Conservation (phyloP, 768 basidiomycete genomes). For the Leccinellum luteum region DNA sequence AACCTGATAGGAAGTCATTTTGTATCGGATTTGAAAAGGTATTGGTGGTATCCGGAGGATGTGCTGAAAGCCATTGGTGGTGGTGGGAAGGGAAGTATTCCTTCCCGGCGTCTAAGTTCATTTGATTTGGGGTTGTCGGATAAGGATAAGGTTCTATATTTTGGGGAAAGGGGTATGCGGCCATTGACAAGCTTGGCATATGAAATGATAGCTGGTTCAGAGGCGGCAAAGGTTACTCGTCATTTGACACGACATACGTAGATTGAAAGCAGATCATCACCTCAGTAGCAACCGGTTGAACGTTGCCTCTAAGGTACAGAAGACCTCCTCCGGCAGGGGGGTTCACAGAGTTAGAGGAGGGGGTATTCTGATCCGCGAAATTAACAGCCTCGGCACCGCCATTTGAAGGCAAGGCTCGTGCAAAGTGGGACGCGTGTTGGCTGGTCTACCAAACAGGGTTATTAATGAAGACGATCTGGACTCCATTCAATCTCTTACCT, state of each 20-base stretch:
- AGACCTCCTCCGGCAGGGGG: neutral
- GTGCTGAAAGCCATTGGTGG: neutral
- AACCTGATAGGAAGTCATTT: neutral
- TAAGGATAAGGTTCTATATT: neutral
- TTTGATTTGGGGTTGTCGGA: neutral
- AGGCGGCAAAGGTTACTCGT: neutral
- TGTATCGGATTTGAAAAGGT: neutral
- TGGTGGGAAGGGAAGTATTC: neutral
- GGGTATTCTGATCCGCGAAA: neutral
- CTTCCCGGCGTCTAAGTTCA: neutral
- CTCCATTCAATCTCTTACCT: neutral
- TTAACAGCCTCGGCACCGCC: neutral
- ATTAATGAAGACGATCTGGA: neutral
- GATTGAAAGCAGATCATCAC: neutral
- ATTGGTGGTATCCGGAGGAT: neutral
- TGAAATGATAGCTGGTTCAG: neutral
- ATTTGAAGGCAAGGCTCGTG: neutral
- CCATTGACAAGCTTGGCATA: neutral
- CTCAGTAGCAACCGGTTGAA: neutral
- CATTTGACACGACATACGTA: neutral
- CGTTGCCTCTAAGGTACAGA: neutral
- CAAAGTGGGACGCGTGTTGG: accelerated
- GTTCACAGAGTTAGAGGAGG: neutral
- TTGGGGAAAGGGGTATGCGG: neutral
- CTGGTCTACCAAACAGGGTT: neutral